Evolutionary conservation across 306 rosid genomes (phyloP), one percentile per base, ranked within the genome.

Genomic region (Acmispon strigosus): DNA sequence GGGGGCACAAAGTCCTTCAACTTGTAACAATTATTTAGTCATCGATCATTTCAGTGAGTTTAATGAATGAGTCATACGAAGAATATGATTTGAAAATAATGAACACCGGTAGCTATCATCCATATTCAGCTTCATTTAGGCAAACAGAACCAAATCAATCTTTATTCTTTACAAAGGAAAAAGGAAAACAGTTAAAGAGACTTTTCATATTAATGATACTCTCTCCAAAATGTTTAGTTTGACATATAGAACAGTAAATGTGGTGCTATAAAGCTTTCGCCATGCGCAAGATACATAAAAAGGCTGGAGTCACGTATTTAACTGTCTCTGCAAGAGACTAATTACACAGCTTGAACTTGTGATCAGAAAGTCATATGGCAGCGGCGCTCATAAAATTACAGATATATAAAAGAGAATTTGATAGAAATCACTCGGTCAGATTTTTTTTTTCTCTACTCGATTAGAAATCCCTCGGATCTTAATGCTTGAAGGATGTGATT

Each of bases 21-120:
- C 58, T 61, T 74, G 50, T 14, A 43, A 59, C 74, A 63, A 47
- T 61, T 42, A 15, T 80, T 62, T 74, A 61, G 65, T 69, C 62
- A 51, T 41, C 37, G 69, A 50, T 47, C 69, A 27, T 36, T 43
- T n/a, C 39, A 62, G 54, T 13, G 50, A 80, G 60, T 63, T 80
- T 56, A 64, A 58, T 57, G 66, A 75, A 75, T 39, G 14, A 22
- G 17, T 43, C 50, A 9, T 29, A 43, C 7, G 8, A 62, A 70
- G 13, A 44, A 54, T 7, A 54, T 52, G 11, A 54, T 70, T 71
- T 56, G 45, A 29, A 54, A 70, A 36, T 20, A 53, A 11, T 22
- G 7, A 10, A 54, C 17, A 56, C 57, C 57, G 55, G 70, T 58
- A 61, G 57, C 34, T 2, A 57, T 24, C 0, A 32, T 47, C 5